Evolutionary conservation across 768 basidiomycete genomes (phyloP), one percentile per base, ranked within the genome.

Genomic region (Russula griseocarnosa): DNA sequence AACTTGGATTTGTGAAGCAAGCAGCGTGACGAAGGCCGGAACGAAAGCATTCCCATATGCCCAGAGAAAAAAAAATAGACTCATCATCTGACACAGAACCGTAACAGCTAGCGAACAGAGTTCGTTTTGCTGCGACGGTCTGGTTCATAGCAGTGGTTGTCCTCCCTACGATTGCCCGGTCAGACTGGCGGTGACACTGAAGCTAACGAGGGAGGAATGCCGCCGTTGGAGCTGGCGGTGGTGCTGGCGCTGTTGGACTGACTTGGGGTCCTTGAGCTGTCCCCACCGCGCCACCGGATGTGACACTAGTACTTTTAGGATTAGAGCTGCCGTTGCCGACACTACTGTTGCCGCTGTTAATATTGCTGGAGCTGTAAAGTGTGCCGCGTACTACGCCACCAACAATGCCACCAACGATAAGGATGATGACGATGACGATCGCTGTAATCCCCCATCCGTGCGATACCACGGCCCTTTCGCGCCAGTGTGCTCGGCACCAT

Each of bases 341-440:
- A 9, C 5, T 10, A 10, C 9, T 1, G n/a, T 3, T 14, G 22
- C 11, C 11, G 5, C 3, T 0, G 13, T 5, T 49, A 22, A 5
- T 26, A 5, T 16, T 49, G 49, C 16, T 5, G 26, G 47, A 40
- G 51, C 47, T 38, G 34, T 66, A 58, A 7, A 36, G 67, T 26
- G 79, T 79, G 13, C 79, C 85, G 24, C 83, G 85, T 1, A 85
- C 85, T 0, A 79, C 84, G 24, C 84, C 86, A 0, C 84, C 86
- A 11, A 86, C 78, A 3, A 81, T 75, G 1, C 79, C 84, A 1
- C 74, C 84, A 50, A 86, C 58, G 56, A 83, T 65, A 32, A 83
- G 68, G 47, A 85, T 30, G 3, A 68, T 71, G 18, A 74, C 67
- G 57, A 83, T 47, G 60, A 72, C 63, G 20, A 82, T 69, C 58